Conservation (phyloP, 176 grass and related monocot species). For the Rhipidocladum racemiflorum region DNA sequence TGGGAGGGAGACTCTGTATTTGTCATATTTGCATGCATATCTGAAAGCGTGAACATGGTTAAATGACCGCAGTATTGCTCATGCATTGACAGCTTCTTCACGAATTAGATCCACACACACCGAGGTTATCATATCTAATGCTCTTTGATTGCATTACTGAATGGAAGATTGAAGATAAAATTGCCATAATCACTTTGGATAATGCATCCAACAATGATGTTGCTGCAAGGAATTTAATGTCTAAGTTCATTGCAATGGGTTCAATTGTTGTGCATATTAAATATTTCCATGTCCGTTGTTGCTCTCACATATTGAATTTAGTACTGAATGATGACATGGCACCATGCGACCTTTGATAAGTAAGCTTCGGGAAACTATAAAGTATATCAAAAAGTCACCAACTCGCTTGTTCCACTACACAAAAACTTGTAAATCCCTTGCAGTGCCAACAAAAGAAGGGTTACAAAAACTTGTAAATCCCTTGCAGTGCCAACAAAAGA, state of each 20-base stretch:
- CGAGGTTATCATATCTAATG: no score
- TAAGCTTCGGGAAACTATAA: background rate
- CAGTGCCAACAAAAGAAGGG: background rate
- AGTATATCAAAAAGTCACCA: background rate
- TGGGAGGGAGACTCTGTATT: background rate
- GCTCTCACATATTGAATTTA: background rate
- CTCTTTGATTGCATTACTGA: no score
- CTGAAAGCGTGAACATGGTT: background rate
- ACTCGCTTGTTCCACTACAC: background rate
- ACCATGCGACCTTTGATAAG: background rate
- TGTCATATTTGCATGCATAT: background rate
- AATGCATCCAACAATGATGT: background rate
- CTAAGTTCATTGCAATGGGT: background rate
- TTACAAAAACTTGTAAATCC: background rate
- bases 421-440: background rate
- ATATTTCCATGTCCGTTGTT: background rate
- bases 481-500: background rate
- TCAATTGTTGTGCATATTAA: background rate
- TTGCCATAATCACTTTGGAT: no score
- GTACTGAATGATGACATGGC: background rate
- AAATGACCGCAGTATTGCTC: slow-evolving; percentile 3
- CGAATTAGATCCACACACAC: slow-evolving; percentile 10
- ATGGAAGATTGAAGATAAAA: no score
- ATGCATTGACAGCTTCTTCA: slow-evolving; percentile 67
- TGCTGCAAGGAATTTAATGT: background rate